Percentiles rank a stretch among this genome's conserved stretches.
Evolutionary conservation across 345 rosid genomes (phyloP).

Genomic region (Jatropha curcas): DNA sequence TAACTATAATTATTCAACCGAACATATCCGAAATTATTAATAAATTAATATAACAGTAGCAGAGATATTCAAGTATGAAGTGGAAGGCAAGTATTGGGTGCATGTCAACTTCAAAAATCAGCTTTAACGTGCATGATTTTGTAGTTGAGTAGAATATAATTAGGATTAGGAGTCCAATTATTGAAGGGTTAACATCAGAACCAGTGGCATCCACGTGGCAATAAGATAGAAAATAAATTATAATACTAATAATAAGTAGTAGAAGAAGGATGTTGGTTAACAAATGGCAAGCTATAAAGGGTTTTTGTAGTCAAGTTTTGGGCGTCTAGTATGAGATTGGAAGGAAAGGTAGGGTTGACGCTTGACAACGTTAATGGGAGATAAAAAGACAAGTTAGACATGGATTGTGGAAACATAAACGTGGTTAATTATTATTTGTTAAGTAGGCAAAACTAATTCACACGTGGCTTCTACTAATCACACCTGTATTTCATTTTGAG

Average conservation of each 20-base stretch:
- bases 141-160: not conserved
- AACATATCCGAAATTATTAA: too few relatives aligned
- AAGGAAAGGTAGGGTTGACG: too few relatives aligned
- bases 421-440: not conserved
- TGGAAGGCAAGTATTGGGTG: not conserved
- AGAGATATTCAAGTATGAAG: not conserved
- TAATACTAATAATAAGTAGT: too few relatives aligned
- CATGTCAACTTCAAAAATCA: not conserved
- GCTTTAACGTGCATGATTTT: not conserved
- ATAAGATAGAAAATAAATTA: too few relatives aligned
- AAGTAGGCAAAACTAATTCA: not conserved
- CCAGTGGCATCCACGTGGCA: not conserved
- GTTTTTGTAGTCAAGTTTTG: too few relatives aligned
- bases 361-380: not conserved
- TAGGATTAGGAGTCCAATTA: not conserved
- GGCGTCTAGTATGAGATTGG: too few relatives aligned
- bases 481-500: not conserved
- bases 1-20: too few relatives aligned
- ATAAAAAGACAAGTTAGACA: not conserved
- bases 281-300: not conserved
- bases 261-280: not conserved
- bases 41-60: too few relatives aligned
- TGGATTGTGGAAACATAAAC: not conserved
- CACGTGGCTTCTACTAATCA: not conserved
- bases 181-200: not conserved